Conservation (phyloP, 2,329 filamentous ascomycete species). For the Sporothrix schenckii region DNA sequence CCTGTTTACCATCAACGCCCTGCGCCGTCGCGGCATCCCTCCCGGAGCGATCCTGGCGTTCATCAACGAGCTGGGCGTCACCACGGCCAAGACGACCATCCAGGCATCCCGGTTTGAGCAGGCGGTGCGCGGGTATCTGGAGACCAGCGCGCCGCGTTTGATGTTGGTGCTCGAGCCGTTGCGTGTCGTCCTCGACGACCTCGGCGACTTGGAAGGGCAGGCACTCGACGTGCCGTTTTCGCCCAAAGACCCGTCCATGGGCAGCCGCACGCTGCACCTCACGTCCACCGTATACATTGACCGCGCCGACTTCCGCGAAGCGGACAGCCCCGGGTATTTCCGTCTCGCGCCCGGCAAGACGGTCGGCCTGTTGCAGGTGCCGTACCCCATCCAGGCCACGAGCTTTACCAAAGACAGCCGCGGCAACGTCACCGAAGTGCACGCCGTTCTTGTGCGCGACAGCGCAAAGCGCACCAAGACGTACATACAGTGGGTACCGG, state of each 20-base stretch:
- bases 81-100: constrained; percentile 77
- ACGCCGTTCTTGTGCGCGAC: constrained; percentile 70
- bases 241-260: constrained; percentile 72
- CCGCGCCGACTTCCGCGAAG: constrained; percentile 73
- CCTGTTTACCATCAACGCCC: constrained; percentile 82
- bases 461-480: constrained; percentile 74
- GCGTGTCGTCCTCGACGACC: constrained; percentile 76
- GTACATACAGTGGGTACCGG: constrained; percentile 85
- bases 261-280: constrained; percentile 66
- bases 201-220: constrained; percentile 53
- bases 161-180: constrained; percentile 89
- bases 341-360: constrained; percentile 71
- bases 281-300: constrained; percentile 76
- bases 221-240: constrained; percentile 76
- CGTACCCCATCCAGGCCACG: constrained; percentile 69
- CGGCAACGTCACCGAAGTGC: constrained; percentile 60
- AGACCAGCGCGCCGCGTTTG: constrained; percentile 81
- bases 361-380: constrained; percentile 72
- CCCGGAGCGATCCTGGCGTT: constrained; percentile 88
- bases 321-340: constrained; percentile 73
- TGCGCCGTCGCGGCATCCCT: constrained; percentile 82
- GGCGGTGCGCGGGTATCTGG: constrained; percentile 80
- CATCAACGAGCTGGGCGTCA: constrained; percentile 88
- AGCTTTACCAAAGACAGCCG: constrained; percentile 67
- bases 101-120: constrained; percentile 81